Evolutionary conservation across 805 yeast genomes (phyloP), one percentile per base, ranked within the genome.

Genomic region (Ogataea saltuana): DNA sequence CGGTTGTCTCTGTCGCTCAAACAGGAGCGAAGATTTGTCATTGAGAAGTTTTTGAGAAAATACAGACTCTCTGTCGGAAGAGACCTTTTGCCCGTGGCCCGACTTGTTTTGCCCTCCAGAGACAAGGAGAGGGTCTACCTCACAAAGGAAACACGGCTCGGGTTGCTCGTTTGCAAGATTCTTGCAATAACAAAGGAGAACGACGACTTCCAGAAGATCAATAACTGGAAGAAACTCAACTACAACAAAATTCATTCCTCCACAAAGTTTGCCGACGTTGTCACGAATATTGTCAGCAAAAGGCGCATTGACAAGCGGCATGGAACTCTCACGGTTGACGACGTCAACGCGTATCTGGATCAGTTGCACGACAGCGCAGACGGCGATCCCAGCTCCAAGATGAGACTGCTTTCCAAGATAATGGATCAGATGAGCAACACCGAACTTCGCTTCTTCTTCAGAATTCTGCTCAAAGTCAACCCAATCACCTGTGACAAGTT

Each of bases 71-170:
- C 70, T 2, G 81, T 82, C 0, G 88, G 88, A 0, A 61, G 70
- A 13, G 75, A 89, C 59, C 71, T 89, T 3, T 81, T 74, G 52
- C 90, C 91, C 0, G 83, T 83, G 1, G 69, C 85, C 12, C 66
- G 80, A 23, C 67, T 89, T 36, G 67, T 75, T 2, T 61, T 84
- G 20, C 88, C 95, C 0, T 74, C 79, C 41, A 69, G 78, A 39
- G 95, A 87, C 51, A 66, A 72, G 16, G 64, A 63, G 19, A 56
- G 67, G 31, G 63, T 73, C 31, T 87, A 81, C 59, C 72, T 78
- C 49, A 68, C 87, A 30, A 81, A 79, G 57, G 96, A 89, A 49
- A 67, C 68, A 15, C 72, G 78, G 0, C 60, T 90, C 25, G 85
- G 83, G 0, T 67, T 63, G 40, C 53, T 75, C 4, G 49, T 83